Base-by-base conservation (phyloP, 1,139 yeast species). In the Tardiomyces digboiensis region DNA sequence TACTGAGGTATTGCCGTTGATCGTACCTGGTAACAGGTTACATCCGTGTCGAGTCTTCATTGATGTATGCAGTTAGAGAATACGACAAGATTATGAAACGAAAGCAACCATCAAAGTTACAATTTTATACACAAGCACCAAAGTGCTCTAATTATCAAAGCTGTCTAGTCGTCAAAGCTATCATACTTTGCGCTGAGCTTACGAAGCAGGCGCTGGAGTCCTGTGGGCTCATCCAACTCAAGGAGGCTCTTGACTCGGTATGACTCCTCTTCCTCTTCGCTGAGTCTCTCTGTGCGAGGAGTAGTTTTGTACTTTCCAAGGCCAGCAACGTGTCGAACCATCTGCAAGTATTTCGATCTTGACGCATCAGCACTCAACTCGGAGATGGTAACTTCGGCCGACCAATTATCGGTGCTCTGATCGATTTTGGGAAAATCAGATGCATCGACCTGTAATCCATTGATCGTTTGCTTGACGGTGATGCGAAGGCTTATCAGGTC, bases 141-240 rank as follows among this genome's bases (percentile, higher is more conserved):
- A n/a, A n/a, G n/a, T n/a, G n/a, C n/a, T n/a, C n/a, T n/a, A n/a
- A n/a, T n/a, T n/a, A n/a, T n/a, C n/a, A n/a, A n/a, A n/a, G n/a
- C n/a, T n/a, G n/a, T 36, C 19, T 44, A 42, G 22, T 57, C 33
- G 33, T 16, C 33, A 8, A 26, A n/a, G 3, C 10, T 26, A 26
- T 26, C 33, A 16, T 26, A 64, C 38, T 50, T 50, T 26, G 47
- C 46, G 39, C 55, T 53, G 14, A 56, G 48, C 33, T 41, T 39
- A 13, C 68, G 47, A 40, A 63, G 46, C 21, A 47, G 39, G 16
- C 45, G 40, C 42, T 64, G 67, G 13, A 55, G 45, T 14, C 47
- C 41, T 16, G 55, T 52, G 2, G 68, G 66, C 16, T 54, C 51
- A 2, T 52, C 54, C 19, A 64, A 48, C 21, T 49, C 49, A 14